Evolutionary conservation across 306 rosid genomes (phyloP).

Genomic region (Carpinus viminea): DNA sequence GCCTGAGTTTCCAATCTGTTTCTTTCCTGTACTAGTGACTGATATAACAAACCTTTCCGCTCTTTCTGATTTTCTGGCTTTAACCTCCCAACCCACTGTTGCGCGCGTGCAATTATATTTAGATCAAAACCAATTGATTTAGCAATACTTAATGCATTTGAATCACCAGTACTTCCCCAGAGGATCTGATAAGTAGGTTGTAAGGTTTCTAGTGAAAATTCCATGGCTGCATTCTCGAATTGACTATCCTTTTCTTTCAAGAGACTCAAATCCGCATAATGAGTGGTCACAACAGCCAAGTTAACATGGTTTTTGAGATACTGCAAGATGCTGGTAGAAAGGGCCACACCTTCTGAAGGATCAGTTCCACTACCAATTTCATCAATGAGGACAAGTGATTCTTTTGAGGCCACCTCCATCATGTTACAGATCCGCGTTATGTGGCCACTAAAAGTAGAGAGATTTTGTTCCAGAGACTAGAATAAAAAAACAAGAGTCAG

Average conservation of each 20-base stretch:
- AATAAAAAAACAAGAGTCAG: conserved; percentile 50
- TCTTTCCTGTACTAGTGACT: conserved; percentile 75
- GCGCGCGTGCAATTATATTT: conserved; percentile 57
- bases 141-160: conserved; percentile 89
- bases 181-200: conserved; percentile 82
- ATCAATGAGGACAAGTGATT: conserved; percentile 87
- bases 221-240: conserved; percentile 95
- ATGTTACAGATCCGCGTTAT: conserved; percentile 69
- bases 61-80: conserved; percentile 82
- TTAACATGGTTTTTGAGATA: conserved; percentile 69
- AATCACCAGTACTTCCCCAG: conserved; percentile 91
- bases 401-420: conserved; percentile 66
- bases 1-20: conserved; percentile 65
- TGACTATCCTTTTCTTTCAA: conserved; percentile 67
- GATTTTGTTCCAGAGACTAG: conserved; percentile 96
- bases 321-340: conserved; percentile 83
- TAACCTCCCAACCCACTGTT: conserved; percentile 69
- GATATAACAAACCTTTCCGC: conserved; percentile 74
- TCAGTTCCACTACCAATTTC: conserved; percentile 98
- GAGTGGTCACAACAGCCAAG: conserved; percentile 91
- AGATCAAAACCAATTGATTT: conserved; percentile 75
- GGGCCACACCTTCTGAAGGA: conserved; percentile 99
- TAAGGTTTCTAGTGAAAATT: conserved; percentile 70
- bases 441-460: conserved; percentile 98
- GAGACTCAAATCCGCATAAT: conserved; percentile 80